phyloP scores from a whole-genome alignment of 306 rosid genomes.

The Cucurbita ficifolia region DNA sequence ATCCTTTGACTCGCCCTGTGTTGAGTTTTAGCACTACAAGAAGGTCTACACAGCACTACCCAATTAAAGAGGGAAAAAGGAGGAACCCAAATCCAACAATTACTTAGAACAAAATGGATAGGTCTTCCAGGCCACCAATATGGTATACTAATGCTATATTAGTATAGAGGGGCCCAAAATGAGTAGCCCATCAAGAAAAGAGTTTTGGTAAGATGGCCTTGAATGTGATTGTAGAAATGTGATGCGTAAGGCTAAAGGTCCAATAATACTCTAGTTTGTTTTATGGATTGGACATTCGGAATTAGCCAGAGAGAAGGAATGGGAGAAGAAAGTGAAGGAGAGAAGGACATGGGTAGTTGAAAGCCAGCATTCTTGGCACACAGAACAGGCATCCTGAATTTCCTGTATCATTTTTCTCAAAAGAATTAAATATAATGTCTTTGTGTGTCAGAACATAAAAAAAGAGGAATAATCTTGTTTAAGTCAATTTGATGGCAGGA shows the following conservation, averaged over 20 bases:
- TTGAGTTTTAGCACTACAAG: background rate
- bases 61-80: background rate
- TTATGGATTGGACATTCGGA: background rate
- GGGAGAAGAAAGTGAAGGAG: background rate
- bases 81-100: background rate
- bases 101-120: background rate
- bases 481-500: constrained; percentile 1
- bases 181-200: background rate
- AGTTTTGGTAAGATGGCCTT: background rate
- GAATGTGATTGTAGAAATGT: background rate
- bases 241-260: background rate
- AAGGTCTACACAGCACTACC: background rate
- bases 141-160: background rate
- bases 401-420: background rate
- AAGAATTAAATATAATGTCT: background rate
- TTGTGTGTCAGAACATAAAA: no score
- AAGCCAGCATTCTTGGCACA: background rate
- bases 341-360: background rate
- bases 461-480: background rate
- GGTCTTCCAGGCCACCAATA: background rate
- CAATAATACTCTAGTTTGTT: background rate
- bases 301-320: background rate
- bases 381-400: background rate
- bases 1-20: background rate
- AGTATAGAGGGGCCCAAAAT: background rate